These are phyloP conservation scores for Saitozyma sp. DNA, from an alignment of 768 basidiomycete genomes.

Conservation along the genomic window DNA sequence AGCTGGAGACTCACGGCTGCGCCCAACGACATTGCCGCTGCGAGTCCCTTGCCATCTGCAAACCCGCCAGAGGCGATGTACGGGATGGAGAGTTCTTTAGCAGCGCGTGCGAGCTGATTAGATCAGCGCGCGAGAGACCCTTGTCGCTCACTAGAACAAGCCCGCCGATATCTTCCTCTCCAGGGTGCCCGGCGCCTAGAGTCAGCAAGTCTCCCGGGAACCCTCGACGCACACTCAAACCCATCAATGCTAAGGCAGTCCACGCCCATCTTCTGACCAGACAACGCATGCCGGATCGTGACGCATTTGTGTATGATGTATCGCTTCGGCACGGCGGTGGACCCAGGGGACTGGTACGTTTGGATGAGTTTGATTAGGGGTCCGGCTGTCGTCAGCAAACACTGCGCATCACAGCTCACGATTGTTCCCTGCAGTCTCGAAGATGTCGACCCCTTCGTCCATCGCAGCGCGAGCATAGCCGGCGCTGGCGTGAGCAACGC, in stretches of 20 bases:
- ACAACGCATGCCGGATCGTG: constrained; percentile 45
- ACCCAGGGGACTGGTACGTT: constrained; percentile 62
- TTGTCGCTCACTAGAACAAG: constrained; percentile 66
- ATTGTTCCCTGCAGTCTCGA: constrained; percentile 91
- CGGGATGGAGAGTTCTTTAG: constrained; percentile 76
- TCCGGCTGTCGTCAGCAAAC: constrained; percentile 59
- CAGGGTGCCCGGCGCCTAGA: constrained; percentile 88
- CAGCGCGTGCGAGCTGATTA: constrained; percentile 76
- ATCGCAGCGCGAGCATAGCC: constrained; percentile 61
- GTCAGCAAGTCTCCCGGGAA: constrained; percentile 23
- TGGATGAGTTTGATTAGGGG: constrained; percentile 79
- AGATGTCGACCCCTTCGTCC: constrained; percentile 81
- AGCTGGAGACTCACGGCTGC: constrained; percentile 63
- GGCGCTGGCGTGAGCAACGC: constrained; percentile 17
- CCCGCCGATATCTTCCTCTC: constrained; percentile 89
- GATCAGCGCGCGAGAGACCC: neutral
- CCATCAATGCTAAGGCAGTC: constrained; percentile 87
- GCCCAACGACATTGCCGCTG: constrained; percentile 76
- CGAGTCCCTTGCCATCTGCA: constrained; percentile 80
- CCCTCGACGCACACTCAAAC: constrained; percentile 69
- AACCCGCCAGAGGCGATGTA: constrained; percentile 90
- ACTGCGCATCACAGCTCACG: constrained; percentile 58
- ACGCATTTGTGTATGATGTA: constrained; percentile 73
- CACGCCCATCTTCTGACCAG: constrained; percentile 71
- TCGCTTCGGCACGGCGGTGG: constrained; percentile 16